Evolutionary conservation across 208 protist species (phyloP), one percentile per base, ranked within the genome.

Genomic region (Trichomonas vaginalis): DNA sequence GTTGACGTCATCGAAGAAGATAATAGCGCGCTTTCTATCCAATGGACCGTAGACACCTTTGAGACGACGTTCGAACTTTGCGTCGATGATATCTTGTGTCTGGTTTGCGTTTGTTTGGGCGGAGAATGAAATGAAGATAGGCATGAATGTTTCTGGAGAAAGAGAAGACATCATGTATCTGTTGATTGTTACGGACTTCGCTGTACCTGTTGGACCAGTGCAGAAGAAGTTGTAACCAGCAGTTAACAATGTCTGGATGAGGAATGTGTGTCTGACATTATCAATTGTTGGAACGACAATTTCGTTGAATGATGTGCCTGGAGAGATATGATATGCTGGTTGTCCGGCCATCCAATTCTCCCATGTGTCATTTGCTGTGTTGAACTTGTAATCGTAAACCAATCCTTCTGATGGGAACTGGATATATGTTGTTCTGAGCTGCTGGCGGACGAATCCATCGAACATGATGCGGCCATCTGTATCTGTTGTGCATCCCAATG

Each of bases 1-100:
- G 97, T 99, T 99, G 96, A 99, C 97, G 96, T 99, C 99, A 97
- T 99, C 99, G 79, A 99, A 97, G 49, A 99, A 98, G 51, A 99
- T 97, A 39, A 99, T 97, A 96, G 99, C 98, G 96, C 98, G 98
- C 97, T 99, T 99, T 96, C 99, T 99, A n/a, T 98, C 96, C 46
- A 98, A 98, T 12, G 99, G 98, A 62, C 98, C 99, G 97, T 98
- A 99, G 23, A 96, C 96, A 79, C 96, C 95, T 96, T 98, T 98
- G 47, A 98, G 98, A 62, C 98, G 98, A 96, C 98, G 98, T 96
- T 99, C 98, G 80, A 99, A 98, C 97, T 98, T 98, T 46, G 98
- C 98, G 96, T 99, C 99, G 96, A 99, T 98, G 23, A 99, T 97
- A 96, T 99, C 98, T 97, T 99, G 98, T 47, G 98, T 99, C 97